These are phyloP conservation scores for Stereocaulon alpinum DNA, from an alignment of 495 filamentous ascomycete genomes.

Conservation along the genomic window DNA sequence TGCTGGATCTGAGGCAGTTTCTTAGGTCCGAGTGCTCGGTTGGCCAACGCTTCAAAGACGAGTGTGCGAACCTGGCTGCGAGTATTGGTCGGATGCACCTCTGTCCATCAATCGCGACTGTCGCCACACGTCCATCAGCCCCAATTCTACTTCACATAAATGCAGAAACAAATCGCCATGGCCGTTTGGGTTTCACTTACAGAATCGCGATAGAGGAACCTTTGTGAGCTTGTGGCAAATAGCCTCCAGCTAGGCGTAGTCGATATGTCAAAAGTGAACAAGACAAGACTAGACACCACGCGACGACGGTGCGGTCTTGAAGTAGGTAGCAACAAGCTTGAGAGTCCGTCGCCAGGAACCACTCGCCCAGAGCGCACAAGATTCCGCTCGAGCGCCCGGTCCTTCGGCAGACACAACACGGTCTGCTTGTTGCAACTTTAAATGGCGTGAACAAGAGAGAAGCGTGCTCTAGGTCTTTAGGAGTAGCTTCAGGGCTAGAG, in stretches of 20 bases:
- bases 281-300: slow-evolving; percentile 22
- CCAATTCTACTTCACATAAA: not conserved
- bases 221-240: slow-evolving; percentile 18
- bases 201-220: slow-evolving; percentile 10
- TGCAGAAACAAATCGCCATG: not conserved
- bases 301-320: slow-evolving; percentile 15
- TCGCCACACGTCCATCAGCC: slow-evolving; percentile 20
- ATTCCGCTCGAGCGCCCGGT: slow-evolving; percentile 11
- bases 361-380: slow-evolving; percentile 2
- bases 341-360: not conserved
- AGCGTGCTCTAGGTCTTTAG: not conserved
- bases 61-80: slow-evolving; percentile 96
- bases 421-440: slow-evolving; percentile 8
- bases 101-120: slow-evolving; percentile 68
- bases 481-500: slow-evolving; percentile 12
- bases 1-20: slow-evolving; percentile 70
- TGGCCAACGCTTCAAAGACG: slow-evolving; percentile 58
- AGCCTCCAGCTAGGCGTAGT: slow-evolving; percentile 20
- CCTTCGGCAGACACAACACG: slow-evolving; percentile 7
- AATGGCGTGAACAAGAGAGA: slow-evolving; percentile 13
- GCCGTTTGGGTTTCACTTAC: slow-evolving; percentile 17
- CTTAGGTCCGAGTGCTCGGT: slow-evolving; percentile 65
- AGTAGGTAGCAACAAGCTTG: slow-evolving; percentile 19
- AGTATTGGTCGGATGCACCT: slow-evolving; percentile 72
- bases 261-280: slow-evolving; percentile 19